Conservation (phyloP, 768 basidiomycete genomes). For the Leccinum sublutescens region DNA sequence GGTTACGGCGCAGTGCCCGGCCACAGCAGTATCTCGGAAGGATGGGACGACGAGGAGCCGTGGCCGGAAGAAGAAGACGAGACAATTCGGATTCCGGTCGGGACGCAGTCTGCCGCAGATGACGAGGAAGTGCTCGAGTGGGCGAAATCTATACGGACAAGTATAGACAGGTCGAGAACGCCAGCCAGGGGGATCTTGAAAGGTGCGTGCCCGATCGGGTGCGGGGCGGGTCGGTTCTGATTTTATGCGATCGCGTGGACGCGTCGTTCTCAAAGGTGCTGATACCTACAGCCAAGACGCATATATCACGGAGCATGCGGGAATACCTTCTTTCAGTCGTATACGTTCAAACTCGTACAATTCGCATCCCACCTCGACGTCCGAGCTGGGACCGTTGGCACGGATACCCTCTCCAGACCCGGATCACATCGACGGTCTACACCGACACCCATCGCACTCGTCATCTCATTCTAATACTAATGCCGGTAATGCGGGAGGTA, state of each 20-base stretch:
- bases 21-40: constrained; percentile 51
- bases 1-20: constrained; percentile 35
- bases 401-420: constrained; percentile 82
- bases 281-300: constrained; percentile 63
- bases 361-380: constrained; percentile 42
- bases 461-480: constrained; percentile 36
- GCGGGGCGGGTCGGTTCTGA: constrained; percentile 3
- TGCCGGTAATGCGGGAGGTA: constrained; percentile 26
- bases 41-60: constrained; percentile 79
- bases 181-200: constrained; percentile 90
- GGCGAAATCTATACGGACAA: constrained; percentile 72
- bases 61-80: constrained; percentile 74
- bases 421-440: constrained; percentile 84
- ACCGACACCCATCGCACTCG: constrained; percentile 62
- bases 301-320: constrained; percentile 43
- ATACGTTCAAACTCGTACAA: constrained; percentile 84
- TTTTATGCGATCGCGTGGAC: background rate
- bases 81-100: constrained; percentile 53
- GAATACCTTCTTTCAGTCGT: constrained; percentile 46
- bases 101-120: constrained; percentile 24
- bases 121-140: constrained; percentile 70
- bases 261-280: constrained; percentile 48
- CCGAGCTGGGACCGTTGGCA: constrained; percentile 72
- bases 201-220: constrained; percentile 32
- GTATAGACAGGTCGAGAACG: constrained; percentile 59